Evolutionary conservation across 2,329 filamentous ascomycete species (phyloP).

Genomic region (Lasiodiplodia theobromae): DNA sequence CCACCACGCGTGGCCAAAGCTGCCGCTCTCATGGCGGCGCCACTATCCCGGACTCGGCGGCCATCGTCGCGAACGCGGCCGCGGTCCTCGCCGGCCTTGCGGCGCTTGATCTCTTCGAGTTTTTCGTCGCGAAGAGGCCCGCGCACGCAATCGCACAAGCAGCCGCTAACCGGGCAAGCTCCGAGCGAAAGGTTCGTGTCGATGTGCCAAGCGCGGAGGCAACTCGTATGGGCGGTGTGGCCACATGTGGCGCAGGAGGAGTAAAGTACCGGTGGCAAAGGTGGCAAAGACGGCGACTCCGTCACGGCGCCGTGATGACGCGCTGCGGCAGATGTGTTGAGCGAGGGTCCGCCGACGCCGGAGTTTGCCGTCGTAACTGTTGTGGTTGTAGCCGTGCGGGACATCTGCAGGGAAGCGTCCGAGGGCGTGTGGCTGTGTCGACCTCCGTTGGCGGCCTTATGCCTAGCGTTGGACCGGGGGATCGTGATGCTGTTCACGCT

Average conservation of each 20-base stretch:
- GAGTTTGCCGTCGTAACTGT: constrained; percentile 5
- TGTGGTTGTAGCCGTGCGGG: constrained; percentile 17
- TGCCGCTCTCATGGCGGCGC: constrained; percentile 42
- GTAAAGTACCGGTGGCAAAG: constrained; percentile 52
- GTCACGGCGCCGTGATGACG: neutral
- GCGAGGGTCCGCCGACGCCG: neutral
- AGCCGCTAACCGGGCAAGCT: constrained; percentile 65
- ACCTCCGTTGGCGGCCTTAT: constrained; percentile 15
- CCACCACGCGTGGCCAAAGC: constrained; percentile 18
- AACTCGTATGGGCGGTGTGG: constrained; percentile 66
- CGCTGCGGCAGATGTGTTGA: neutral
- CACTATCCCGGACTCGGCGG: constrained; percentile 52
- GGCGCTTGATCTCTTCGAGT: constrained; percentile 34
- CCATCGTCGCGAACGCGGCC: constrained; percentile 50
- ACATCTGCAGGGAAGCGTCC: constrained; percentile 16
- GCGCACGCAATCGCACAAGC: constrained; percentile 65
- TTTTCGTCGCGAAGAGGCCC: constrained; percentile 51
- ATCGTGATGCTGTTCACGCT: constrained; percentile 24
- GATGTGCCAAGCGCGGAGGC: constrained; percentile 63
- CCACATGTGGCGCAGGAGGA: constrained; percentile 67
- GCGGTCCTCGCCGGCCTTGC: constrained; percentile 45
- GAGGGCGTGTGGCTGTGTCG: constrained; percentile 26
- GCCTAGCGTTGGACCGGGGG: constrained; percentile 16
- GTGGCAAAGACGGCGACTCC: constrained; percentile 28
- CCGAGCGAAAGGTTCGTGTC: constrained; percentile 54